Evolutionary conservation across 495 filamentous ascomycete genomes (phyloP).

Genomic region (Beverwykella pulmonaria): DNA sequence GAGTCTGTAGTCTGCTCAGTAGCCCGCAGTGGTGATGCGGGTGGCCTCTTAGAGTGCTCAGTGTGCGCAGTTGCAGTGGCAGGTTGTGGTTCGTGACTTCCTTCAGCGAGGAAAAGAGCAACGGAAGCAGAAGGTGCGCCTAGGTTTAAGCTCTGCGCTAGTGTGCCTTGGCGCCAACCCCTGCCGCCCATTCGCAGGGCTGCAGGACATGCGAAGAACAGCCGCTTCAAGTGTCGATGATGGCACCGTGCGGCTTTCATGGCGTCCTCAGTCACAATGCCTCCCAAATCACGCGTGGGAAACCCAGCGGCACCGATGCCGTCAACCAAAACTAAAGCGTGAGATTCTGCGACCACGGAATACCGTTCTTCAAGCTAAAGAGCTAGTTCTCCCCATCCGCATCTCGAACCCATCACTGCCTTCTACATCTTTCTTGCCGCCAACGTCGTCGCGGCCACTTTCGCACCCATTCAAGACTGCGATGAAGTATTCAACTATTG

Average conservation of each 20-base stretch:
- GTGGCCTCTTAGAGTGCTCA: neutral
- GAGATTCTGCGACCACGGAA: neutral
- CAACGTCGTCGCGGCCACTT: constrained; percentile 76
- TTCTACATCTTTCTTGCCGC: constrained; percentile 76
- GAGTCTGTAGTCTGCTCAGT: neutral
- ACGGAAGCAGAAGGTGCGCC: neutral
- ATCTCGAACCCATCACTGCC: constrained; percentile 68
- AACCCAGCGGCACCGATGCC: neutral
- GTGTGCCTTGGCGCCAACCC: neutral
- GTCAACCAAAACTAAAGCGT: neutral
- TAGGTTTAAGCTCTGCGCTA: neutral
- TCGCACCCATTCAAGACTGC: constrained; percentile 93
- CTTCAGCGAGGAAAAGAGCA: neutral
- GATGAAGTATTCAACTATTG: constrained; percentile 99
- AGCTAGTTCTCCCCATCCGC: constrained; percentile 51
- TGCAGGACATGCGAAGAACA: neutral
- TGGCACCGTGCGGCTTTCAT: neutral
- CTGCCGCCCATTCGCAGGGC: neutral
- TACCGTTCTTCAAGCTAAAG: neutral
- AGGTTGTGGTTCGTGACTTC: neutral
- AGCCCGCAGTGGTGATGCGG: neutral
- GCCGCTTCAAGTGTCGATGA: neutral
- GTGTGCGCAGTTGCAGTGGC: neutral
- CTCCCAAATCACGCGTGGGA: neutral
- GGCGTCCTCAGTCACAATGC: neutral